Percentiles rank a stretch among this genome's conserved stretches.
Evolutionary conservation across 208 protist genomes (phyloP).

Genomic region (Wallacemonas rigidus): DNA sequence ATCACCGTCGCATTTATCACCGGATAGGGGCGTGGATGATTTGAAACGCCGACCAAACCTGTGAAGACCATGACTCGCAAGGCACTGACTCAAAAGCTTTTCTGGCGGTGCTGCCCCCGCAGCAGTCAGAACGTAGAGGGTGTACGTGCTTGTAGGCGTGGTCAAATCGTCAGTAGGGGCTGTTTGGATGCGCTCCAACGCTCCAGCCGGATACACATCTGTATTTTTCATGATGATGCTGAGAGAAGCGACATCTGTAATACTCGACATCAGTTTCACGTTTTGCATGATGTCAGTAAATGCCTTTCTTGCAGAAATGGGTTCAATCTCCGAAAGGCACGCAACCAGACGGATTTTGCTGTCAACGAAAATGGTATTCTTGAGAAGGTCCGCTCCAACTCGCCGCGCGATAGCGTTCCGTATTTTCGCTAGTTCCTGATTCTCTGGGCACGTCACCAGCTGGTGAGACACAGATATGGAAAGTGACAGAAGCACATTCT

Average conservation of each 20-base stretch:
- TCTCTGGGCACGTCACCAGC: not conserved
- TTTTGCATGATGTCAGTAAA: not conserved
- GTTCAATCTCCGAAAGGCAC: conserved; percentile 6
- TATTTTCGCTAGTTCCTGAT: not conserved
- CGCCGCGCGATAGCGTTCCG: not conserved
- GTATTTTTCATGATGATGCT: conserved; percentile 6
- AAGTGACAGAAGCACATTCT: not conserved
- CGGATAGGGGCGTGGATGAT: not conserved
- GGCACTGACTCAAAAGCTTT: not conserved
- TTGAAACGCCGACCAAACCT: conserved; percentile 8
- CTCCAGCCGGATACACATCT: not conserved
- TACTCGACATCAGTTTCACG: too few relatives aligned
- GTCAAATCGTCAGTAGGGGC: not conserved
- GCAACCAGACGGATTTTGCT: not conserved
- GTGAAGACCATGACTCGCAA: conserved; percentile 7
- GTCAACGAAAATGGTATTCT: not conserved
- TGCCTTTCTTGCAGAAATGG: not conserved
- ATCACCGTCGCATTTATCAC: not conserved
- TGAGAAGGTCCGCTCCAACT: not conserved
- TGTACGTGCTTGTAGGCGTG: not conserved
- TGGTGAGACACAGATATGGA: not conserved
- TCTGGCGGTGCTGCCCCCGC: not conserved
- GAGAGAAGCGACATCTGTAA: not conserved
- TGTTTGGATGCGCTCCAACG: not conserved
- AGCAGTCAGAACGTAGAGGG: not conserved